phyloP scores from a whole-genome alignment of 2,329 filamentous ascomycete genomes.

The Pezicula radicicola region DNA sequence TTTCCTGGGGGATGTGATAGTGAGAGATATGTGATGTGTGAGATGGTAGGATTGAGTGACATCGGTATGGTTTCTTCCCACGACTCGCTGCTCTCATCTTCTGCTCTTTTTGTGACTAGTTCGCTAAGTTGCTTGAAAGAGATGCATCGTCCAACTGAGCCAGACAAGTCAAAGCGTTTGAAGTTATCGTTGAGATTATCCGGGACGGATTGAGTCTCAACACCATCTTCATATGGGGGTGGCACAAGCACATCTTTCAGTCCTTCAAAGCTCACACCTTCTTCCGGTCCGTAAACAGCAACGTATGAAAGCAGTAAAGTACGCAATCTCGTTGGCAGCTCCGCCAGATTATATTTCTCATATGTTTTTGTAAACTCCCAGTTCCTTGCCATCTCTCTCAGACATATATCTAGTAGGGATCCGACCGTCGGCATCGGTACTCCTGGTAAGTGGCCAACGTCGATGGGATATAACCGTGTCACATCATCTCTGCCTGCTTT shows the following conservation, averaged over 20 bases:
- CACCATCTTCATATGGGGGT: slow-evolving; percentile 27
- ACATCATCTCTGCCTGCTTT: slow-evolving; percentile 7
- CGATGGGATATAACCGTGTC: slow-evolving; percentile 25
- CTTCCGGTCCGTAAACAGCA: slow-evolving; percentile 36
- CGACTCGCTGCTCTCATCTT: slow-evolving; percentile 7
- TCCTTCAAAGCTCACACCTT: slow-evolving; percentile 48
- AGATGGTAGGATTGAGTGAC: slow-evolving; percentile 32
- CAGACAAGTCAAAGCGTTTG: slow-evolving; percentile 50
- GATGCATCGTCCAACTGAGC: slow-evolving; percentile 48
- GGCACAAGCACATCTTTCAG: slow-evolving; percentile 43
- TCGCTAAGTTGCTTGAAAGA: slow-evolving; percentile 49
- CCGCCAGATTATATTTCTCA: slow-evolving; percentile 54
- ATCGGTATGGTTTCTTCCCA: slow-evolving; percentile 23
- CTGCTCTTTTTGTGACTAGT: slow-evolving; percentile 32
- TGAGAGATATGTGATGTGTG: slow-evolving; percentile 58
- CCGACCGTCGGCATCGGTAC: slow-evolving; percentile 16
- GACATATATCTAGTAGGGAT: slow-evolving; percentile 44
- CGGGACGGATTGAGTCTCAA: slow-evolving; percentile 9
- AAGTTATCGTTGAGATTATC: slow-evolving; percentile 42
- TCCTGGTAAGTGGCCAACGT: slow-evolving; percentile 34
- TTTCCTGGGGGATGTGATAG: slow-evolving; percentile 39
- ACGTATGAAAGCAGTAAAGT: slow-evolving; percentile 49
- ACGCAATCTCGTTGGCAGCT: slow-evolving; percentile 51
- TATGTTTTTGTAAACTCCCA: slow-evolving; percentile 55
- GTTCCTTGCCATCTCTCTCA: slow-evolving; percentile 48